Evolutionary conservation across 805 yeast species (phyloP), one percentile per base, ranked within the genome.

Genomic region (Lipomyces kockii): DNA sequence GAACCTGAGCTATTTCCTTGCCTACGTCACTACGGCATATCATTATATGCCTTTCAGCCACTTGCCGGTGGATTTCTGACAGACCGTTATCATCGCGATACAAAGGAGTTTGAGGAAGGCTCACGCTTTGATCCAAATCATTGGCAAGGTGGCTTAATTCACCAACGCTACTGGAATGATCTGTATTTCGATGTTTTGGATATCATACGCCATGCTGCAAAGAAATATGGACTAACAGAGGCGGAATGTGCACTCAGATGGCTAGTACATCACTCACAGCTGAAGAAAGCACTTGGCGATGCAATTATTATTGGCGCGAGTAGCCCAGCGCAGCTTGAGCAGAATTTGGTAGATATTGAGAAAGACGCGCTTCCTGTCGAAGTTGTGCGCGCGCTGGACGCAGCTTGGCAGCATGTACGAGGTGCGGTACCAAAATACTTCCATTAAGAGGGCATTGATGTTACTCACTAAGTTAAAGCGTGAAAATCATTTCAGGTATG

Each of bases 11-110:
- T 62, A 2, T 62, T 74, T 53, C 76, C 76, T 0, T 34, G 67
- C 27, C 56, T 73, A 60, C 61, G 72, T 55, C 63, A 69, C 58
- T 63, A 65, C 9, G 62, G 65, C 8, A 68, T 74, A 5, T n/a
- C 72, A 0, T 74, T 73, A 55, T 73, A 72, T 61, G 76, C 76
- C n/a, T 74, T 72, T 49, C 72, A 75, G 35, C 74, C 74, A 14
- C 55, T 61, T 2, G 17, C 46, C 11, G 14, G 61, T 1, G 61
- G 66, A 14, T 54, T 59, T 20, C 59, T 63, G 51, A 35, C 66
- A n/a, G 59, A 22, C 25, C 52, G 52, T n/a, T 46, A 46, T 22
- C 7, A 46, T 6, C 52, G 53, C 60, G 27, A 58, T 6, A 63
- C 58, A 37, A 46, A 5, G 22, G 34, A 52, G 6, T 22, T 52